Conservation (phyloP, 257 asterid species). For the Lycium ferocissimum region DNA sequence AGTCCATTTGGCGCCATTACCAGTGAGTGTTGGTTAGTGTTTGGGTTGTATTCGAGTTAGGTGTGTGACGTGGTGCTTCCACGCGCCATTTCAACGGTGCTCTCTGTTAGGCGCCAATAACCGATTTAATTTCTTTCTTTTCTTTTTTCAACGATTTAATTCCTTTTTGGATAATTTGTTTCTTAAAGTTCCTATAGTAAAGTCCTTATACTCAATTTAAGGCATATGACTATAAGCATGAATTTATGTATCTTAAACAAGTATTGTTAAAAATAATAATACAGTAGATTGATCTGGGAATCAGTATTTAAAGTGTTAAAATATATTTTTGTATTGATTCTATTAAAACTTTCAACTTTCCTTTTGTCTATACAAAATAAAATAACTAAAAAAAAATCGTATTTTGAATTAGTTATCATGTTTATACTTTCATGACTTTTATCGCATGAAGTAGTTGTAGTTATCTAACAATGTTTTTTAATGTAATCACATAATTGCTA, state of each 20-base stretch:
- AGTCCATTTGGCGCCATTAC: not conserved
- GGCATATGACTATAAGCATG: not conserved
- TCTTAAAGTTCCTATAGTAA: not conserved
- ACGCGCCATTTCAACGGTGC: constrained; percentile 44
- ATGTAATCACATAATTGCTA: not conserved
- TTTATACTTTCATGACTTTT: too few relatives aligned
- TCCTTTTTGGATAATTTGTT: not conserved
- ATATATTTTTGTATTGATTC: not conserved
- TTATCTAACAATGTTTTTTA: too few relatives aligned
- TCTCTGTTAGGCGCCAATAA: constrained; percentile 41
- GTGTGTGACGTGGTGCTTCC: not conserved
- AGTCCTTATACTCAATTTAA: not conserved
- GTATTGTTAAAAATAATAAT: not conserved
- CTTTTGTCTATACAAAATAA: too few relatives aligned
- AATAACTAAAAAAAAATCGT: not conserved
- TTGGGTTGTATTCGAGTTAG: constrained; percentile 5
- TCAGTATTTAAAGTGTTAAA: not conserved
- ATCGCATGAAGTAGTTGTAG: too few relatives aligned
- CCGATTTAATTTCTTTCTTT: not conserved
- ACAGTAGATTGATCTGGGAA: not conserved
- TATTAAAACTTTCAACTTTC: not conserved
- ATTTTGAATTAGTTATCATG: not conserved
- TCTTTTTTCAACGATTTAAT: not conserved
- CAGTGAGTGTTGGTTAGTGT: not conserved
- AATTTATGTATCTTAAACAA: not conserved